phyloP scores from a whole-genome alignment of 495 filamentous ascomycete genomes.

The Alectoria sarmentosa region DNA sequence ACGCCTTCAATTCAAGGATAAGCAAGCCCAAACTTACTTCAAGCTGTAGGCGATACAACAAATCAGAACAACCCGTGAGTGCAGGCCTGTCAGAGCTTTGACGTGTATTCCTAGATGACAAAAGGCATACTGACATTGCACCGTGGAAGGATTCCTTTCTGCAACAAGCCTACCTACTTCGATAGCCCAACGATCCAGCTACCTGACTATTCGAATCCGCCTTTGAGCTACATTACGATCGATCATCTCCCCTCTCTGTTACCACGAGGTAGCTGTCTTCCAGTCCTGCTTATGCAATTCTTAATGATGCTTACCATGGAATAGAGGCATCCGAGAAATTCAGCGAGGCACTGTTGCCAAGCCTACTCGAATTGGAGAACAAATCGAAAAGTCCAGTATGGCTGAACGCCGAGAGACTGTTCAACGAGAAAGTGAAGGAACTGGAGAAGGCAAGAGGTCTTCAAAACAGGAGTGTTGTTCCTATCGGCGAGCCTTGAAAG shows the following conservation, averaged over 20 bases:
- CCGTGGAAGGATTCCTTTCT: slow-evolving; percentile 86
- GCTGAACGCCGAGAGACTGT: slow-evolving; percentile 75
- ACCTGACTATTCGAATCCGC: slow-evolving; percentile 45
- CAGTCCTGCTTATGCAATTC: no score
- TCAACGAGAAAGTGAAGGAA: no score
- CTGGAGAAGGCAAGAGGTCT: no score
- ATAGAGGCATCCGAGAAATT: slow-evolving; percentile 83
- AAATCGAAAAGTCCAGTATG: slow-evolving; percentile 68
- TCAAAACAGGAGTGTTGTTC: no score
- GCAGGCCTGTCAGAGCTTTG: no score
- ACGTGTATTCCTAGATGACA: no score
- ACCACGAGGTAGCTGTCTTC: slow-evolving; percentile 33
- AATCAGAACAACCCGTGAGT: slow-evolving; percentile 72
- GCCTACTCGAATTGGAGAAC: slow-evolving; percentile 70
- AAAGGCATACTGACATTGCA: no score
- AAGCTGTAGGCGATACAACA: no score
- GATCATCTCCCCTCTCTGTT: slow-evolving; percentile 87
- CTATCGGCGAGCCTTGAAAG: no score
- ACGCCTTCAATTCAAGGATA: no score
- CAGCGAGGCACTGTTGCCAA: slow-evolving; percentile 69
- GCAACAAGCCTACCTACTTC: slow-evolving; percentile 75
- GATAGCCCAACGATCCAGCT: slow-evolving; percentile 69
- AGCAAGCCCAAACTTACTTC: no score
- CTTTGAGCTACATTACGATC: slow-evolving; percentile 72
- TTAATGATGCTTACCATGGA: no score